phyloP scores from a whole-genome alignment of 257 asterid species.

The Ophiorrhiza pumila region DNA sequence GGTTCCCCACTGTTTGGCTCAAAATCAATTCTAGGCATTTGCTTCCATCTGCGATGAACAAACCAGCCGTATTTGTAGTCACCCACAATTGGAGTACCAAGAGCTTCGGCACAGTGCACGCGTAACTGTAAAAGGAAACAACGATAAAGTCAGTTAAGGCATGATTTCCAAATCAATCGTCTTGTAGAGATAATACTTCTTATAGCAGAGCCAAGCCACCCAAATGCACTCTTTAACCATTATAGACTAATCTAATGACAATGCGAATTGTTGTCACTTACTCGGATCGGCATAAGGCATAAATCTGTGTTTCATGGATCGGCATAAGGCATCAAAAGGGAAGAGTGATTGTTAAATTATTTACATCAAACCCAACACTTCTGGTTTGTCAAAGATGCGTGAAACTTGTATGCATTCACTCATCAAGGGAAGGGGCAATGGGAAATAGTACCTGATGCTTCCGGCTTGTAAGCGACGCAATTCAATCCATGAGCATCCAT shows the following conservation, averaged over 20 bases:
- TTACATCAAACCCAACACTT: not conserved
- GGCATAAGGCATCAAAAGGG: not conserved
- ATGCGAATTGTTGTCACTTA: no score
- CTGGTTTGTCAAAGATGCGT: not conserved
- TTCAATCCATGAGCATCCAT: conserved; percentile 97
- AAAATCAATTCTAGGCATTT: conserved; percentile 76
- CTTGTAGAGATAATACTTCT: not conserved
- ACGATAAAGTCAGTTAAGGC: not conserved
- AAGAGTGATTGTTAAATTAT: not conserved
- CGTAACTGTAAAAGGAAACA: conserved; percentile 52
- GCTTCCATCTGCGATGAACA: conserved; percentile 83
- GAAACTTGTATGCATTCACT: not conserved
- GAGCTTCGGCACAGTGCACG: conserved; percentile 95
- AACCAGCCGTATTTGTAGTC: conserved; percentile 94
- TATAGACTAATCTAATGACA: not conserved
- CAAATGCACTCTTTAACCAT: not conserved
- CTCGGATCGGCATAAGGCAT: no score
- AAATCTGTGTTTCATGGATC: not conserved
- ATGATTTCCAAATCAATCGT: not conserved
- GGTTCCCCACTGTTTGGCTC: conserved; percentile 72
- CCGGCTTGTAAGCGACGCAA: conserved; percentile 62
- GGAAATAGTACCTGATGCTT: conserved; percentile 73
- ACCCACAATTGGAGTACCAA: conserved; percentile 93
- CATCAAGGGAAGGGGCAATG: not conserved
- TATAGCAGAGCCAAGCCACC: not conserved